These are phyloP conservation scores for Linnemannia hyalina DNA, from an alignment of 192 early-diverging fungal genomes.

Conservation along the genomic window DNA sequence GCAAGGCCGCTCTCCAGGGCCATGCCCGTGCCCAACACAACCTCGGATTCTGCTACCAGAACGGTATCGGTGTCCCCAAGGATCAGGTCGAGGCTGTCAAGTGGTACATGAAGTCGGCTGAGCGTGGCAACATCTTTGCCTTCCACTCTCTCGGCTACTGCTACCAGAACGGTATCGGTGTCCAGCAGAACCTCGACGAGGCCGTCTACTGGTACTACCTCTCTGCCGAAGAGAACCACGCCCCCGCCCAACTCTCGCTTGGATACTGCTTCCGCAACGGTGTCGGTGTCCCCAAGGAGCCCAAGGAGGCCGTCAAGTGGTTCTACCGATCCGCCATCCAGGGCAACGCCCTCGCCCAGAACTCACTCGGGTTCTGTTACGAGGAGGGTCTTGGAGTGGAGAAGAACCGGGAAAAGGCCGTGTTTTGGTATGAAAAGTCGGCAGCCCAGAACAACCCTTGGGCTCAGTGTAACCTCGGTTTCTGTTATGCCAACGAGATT, in stretches of 20 bases:
- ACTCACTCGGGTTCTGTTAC: conserved; percentile 85
- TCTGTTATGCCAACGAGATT: conserved; percentile 82
- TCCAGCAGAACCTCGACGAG: conserved; percentile 59
- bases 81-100: conserved; percentile 61
- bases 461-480: conserved; percentile 89
- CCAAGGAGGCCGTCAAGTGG: conserved; percentile 70
- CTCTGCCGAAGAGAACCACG: conserved; percentile 67
- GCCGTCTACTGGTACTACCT: conserved; percentile 72
- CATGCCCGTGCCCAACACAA: conserved; percentile 71
- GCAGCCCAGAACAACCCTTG: conserved; percentile 81
- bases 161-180: conserved; percentile 71
- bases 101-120: conserved; percentile 64
- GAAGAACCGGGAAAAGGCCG: conserved; percentile 68
- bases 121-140: conserved; percentile 68
- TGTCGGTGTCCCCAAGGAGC: conserved; percentile 70
- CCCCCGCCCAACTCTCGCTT: conserved; percentile 68
- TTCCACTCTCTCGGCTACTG: conserved; percentile 72
- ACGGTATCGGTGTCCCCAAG: conserved; percentile 82
- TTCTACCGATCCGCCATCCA: conserved; percentile 73
- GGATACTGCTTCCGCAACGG: conserved; percentile 75
- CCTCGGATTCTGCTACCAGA: conserved; percentile 89
- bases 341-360: conserved; percentile 83
- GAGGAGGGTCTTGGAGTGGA: conserved; percentile 83
- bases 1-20: conserved; percentile 69
- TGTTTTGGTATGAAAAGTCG: conserved; percentile 75